phyloP scores from a whole-genome alignment of 2,329 filamentous ascomycete genomes.

The Lasiodiplodia sp. region DNA sequence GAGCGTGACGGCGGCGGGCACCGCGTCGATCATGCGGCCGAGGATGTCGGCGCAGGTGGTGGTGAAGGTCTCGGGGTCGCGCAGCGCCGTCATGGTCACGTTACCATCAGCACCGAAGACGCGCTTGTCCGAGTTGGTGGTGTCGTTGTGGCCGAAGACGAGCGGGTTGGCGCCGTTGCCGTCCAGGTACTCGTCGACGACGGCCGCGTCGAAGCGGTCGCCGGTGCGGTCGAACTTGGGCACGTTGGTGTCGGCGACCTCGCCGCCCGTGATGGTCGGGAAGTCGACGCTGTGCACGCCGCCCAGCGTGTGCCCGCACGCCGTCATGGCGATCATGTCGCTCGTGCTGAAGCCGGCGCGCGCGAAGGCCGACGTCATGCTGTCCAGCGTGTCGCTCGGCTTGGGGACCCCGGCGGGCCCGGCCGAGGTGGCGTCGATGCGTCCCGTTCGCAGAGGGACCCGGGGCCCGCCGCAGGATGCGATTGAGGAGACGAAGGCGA shows the following conservation, averaged over 20 bases:
- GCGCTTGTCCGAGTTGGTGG: slow-evolving; percentile 24
- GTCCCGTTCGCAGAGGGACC: slow-evolving; percentile 9
- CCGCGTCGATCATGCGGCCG: slow-evolving; percentile 21
- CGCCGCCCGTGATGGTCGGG: not conserved
- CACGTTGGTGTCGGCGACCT: not conserved
- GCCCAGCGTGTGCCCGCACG: slow-evolving; percentile 23
- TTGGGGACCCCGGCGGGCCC: not conserved
- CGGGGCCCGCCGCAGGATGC: not conserved
- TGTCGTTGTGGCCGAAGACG: slow-evolving; percentile 20
- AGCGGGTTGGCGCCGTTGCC: slow-evolving; percentile 14
- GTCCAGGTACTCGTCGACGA: slow-evolving; percentile 14
- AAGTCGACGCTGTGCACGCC: slow-evolving; percentile 23
- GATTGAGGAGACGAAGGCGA: not conserved
- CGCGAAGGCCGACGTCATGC: not conserved
- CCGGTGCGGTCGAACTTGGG: slow-evolving; percentile 8
- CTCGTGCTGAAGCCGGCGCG: slow-evolving; percentile 1
- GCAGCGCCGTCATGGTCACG: slow-evolving; percentile 8
- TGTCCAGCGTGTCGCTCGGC: not conserved
- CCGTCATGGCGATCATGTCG: slow-evolving; percentile 24
- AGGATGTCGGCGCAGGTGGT: slow-evolving; percentile 3
- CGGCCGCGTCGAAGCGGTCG: slow-evolving; percentile 4
- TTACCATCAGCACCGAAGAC: slow-evolving; percentile 26
- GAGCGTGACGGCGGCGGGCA: slow-evolving; percentile 8
- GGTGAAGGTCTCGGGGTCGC: not conserved
- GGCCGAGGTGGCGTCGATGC: not conserved